Percentiles rank a stretch among this genome's conserved stretches.
These are phyloP conservation scores for Geotrichum aggregatum DNA, from an alignment of 1,139 yeast species.

Conservation along the genomic window DNA sequence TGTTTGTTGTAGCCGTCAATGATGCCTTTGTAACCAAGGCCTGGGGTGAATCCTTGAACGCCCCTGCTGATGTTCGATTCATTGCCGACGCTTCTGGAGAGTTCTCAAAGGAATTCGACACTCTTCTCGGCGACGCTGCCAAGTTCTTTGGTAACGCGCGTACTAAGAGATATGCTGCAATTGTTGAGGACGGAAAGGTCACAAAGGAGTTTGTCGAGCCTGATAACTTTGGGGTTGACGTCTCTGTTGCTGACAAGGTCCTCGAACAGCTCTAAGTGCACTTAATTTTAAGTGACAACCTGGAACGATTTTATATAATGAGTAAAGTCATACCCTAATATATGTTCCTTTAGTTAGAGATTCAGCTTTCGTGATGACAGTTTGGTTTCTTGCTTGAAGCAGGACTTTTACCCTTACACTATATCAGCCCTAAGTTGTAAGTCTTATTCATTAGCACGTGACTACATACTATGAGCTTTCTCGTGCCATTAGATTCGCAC, in stretches of 20 bases:
- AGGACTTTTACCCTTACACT: too few species aligned
- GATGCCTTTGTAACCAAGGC: constrained; percentile 83
- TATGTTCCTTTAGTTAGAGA: too few species aligned
- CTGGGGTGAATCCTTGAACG: constrained; percentile 54
- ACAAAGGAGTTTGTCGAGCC: constrained; percentile 69
- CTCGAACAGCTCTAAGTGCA: constrained; percentile 31
- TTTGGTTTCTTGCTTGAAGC: too few species aligned
- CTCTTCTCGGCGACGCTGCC: constrained; percentile 61
- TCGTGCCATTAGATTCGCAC: too few species aligned
- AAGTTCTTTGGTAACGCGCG: constrained; percentile 70
- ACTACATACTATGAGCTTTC: background rate
- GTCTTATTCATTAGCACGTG: background rate
- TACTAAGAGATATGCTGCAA: constrained; percentile 69
- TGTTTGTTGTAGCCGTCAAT: constrained; percentile 73
- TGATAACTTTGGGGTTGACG: constrained; percentile 66
- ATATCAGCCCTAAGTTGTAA: too few species aligned
- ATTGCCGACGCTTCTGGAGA: constrained; percentile 76
- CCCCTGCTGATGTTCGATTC: constrained; percentile 43
- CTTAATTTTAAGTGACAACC: constrained; percentile 6
- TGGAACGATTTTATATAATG: too few species aligned
- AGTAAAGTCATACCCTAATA: too few species aligned
- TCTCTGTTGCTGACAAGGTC: constrained; percentile 50
- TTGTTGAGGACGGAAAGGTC: constrained; percentile 72
- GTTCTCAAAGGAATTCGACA: constrained; percentile 60
- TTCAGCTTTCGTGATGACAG: too few species aligned